Evolutionary conservation across 257 asterid species (phyloP).

Genomic region (Rubia yunnanensis): DNA sequence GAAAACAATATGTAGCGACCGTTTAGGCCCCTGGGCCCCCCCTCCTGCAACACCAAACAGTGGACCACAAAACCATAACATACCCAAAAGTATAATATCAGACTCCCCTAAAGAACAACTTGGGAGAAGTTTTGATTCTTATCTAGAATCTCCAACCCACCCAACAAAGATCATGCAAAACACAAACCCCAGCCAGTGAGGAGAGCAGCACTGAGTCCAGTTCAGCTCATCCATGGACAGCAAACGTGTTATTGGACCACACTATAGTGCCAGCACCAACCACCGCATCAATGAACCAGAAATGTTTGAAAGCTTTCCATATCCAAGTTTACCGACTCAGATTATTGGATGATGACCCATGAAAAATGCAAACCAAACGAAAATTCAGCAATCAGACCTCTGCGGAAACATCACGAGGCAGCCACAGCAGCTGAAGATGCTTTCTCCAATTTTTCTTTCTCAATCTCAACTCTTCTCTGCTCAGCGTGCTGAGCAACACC

Average conservation of each 20-base stretch:
- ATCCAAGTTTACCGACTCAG: conserved; percentile 26
- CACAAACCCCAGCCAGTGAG: conserved; percentile 10
- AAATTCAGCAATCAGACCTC: conserved; percentile 7
- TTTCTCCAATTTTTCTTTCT: conserved; percentile 67
- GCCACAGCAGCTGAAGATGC: conserved; percentile 38
- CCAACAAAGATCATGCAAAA: conserved; percentile 1
- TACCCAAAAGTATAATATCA: not conserved
- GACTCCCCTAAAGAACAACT: conserved; percentile 5
- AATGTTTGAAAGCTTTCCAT: conserved; percentile 20
- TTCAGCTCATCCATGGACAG: conserved; percentile 13
- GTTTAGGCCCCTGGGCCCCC: conserved; percentile 4
- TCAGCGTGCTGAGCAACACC: conserved; percentile 97
- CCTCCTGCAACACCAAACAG: conserved; percentile 11
- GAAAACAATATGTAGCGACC: not conserved
- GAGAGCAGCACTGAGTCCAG: conserved; percentile 22
- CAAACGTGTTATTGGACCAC: conserved; percentile 18
- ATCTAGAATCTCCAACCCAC: conserved; percentile 8
- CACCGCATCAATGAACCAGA: conserved; percentile 22
- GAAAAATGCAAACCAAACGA: conserved; percentile 21
- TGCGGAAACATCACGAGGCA: conserved; percentile 34
- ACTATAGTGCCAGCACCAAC: conserved; percentile 20
- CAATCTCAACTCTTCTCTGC: conserved; percentile 65
- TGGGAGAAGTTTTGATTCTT: conserved; percentile 7
- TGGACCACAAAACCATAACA: not conserved
- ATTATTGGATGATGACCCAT: conserved; percentile 30